A percentile compares a stretch with the other conserved stretches of the same genome.
Conservation (phyloP, 495 filamentous ascomycete genomes). For the Tuber borchii region DNA sequence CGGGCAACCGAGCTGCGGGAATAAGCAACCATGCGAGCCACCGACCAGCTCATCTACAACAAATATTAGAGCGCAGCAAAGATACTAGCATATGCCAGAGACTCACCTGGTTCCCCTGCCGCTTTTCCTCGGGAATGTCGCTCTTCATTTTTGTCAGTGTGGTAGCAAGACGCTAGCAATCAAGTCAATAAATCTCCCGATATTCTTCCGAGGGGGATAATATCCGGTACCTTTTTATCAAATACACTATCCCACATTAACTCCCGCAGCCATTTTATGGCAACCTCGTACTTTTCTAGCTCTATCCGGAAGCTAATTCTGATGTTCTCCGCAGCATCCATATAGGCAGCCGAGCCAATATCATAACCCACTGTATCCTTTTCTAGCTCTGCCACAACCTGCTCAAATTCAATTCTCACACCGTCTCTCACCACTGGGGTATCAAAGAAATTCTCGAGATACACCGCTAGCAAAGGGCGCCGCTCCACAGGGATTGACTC, state of each 20-base stretch:
- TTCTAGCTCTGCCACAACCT: slow-evolving; percentile 83
- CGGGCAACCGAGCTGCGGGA: slow-evolving; percentile 64
- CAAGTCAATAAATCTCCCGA: background rate
- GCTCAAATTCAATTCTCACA: slow-evolving; percentile 74
- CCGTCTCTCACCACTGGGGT: slow-evolving; percentile 76
- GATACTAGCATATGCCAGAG: background rate
- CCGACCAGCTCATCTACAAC: slow-evolving; percentile 58
- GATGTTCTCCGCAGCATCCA: slow-evolving; percentile 74
- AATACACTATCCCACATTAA: slow-evolving; percentile 83
- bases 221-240: slow-evolving; percentile 48
- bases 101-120: slow-evolving; percentile 63
- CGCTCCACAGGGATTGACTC: slow-evolving; percentile 62
- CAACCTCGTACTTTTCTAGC: slow-evolving; percentile 72
- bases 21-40: slow-evolving; percentile 74
- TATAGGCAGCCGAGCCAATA: slow-evolving; percentile 57
- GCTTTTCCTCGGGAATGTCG: slow-evolving; percentile 88
- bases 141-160: slow-evolving; percentile 82
- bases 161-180: slow-evolving; percentile 57
- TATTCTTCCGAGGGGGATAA: background rate
- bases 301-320: slow-evolving; percentile 78
- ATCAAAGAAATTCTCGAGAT: slow-evolving; percentile 87
- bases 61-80: slow-evolving; percentile 10
- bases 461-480: slow-evolving; percentile 76
- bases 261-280: slow-evolving; percentile 78
- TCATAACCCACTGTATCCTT: slow-evolving; percentile 79